Percentiles rank a stretch among this genome's conserved stretches.
These are phyloP conservation scores for Colletotrichum kahawae DNA, from an alignment of 2,329 filamentous ascomycete genomes.

Conservation along the genomic window DNA sequence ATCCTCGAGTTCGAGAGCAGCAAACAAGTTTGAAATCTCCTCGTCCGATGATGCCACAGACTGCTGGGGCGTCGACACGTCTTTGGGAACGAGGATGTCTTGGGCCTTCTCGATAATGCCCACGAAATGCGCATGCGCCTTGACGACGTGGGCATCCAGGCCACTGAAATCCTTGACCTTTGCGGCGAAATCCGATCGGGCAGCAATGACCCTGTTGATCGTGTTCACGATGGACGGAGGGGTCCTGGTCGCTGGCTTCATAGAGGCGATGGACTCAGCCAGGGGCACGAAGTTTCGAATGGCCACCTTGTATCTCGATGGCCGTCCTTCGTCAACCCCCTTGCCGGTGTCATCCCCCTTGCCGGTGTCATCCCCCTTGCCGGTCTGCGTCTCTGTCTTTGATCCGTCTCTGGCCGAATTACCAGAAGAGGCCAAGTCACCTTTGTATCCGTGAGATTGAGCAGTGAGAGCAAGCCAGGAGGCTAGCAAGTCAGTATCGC, in stretches of 20 bases:
- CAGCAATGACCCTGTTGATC: background rate
- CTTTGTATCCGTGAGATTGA: background rate
- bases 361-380: no score
- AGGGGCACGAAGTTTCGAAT: background rate
- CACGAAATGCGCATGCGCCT: background rate
- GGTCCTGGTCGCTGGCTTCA: background rate
- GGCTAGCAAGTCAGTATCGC: background rate
- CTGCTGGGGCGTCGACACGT: background rate
- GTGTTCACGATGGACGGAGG: background rate
- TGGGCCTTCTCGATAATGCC: background rate
- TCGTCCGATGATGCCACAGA: background rate
- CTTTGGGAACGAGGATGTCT: background rate
- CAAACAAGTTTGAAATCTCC: background rate
- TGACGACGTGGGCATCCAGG: background rate
- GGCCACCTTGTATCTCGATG: background rate
- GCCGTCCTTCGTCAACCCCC: background rate
- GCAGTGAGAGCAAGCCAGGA: background rate
- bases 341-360: background rate
- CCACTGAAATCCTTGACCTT: background rate
- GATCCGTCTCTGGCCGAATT: background rate
- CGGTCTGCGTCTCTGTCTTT: background rate
- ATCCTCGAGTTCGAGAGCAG: background rate
- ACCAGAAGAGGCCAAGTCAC: background rate
- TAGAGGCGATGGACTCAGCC: background rate
- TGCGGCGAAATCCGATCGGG: background rate